phyloP scores from a whole-genome alignment of 345 rosid species.

The Cardamine chenopodiifolia region DNA sequence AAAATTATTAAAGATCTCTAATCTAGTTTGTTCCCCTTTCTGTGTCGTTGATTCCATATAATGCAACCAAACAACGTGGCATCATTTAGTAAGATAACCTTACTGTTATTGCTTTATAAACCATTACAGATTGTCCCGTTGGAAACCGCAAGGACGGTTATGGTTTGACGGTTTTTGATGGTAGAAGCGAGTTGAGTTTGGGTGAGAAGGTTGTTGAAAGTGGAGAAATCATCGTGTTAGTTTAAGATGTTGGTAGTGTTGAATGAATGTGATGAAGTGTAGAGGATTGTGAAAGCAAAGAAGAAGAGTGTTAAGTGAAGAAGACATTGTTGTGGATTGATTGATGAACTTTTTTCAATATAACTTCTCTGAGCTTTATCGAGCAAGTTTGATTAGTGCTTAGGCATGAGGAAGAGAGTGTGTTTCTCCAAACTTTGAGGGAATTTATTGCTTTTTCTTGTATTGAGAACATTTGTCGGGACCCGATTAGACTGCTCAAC shows the following conservation, averaged over 20 bases:
- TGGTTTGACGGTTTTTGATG: conserved; percentile 72
- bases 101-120: background rate
- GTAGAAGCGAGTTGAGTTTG: conserved; percentile 74
- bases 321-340: conserved; percentile 23
- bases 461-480: conserved; percentile 21
- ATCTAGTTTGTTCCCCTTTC: background rate
- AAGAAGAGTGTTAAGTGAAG: conserved; percentile 27
- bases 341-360: background rate
- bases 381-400: conserved; percentile 8
- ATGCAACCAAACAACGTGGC: background rate
- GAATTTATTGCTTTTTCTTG: conserved; percentile 9
- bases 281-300: conserved; percentile 37
- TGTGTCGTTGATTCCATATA: background rate
- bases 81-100: background rate
- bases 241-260: conserved; percentile 72
- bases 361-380: conserved; percentile 19
- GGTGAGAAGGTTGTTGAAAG: conserved; percentile 60
- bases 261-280: conserved; percentile 45
- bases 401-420: conserved; percentile 27
- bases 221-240: conserved; percentile 60
- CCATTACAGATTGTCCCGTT: conserved; percentile 51
- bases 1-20: conserved; percentile 17
- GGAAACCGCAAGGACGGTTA: conserved; percentile 69
- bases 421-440: conserved; percentile 35
- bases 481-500: too few species aligned